Base-by-base conservation (phyloP, 2,329 filamentous ascomycete genomes). In the Tolypocladium guangdongense region DNA sequence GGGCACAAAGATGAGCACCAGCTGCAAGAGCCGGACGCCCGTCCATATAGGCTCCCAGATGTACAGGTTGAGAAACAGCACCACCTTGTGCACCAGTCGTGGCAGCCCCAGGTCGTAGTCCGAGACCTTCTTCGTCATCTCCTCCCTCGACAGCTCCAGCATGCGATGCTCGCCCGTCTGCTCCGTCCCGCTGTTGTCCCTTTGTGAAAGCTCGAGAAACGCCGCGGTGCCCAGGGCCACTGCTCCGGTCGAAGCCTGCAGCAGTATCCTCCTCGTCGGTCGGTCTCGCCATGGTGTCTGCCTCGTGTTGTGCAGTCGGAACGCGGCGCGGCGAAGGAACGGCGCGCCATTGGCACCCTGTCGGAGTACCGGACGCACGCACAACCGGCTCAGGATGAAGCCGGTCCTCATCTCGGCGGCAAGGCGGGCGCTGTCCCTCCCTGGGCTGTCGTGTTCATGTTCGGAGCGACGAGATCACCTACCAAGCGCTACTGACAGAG, bases 11-110 rank as follows among this genome's bases (percentile, higher is more conserved):
- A 99, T 93, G 55, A 86, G 69, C 49, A 89, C 82, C 6, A 99
- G 75, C 65, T 96, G 89, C 20, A 96, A 69, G 62, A 99, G 95
- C n/a, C 93, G 81, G 48, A 92, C 68, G 0, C 88, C 88, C 0
- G 92, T 99, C 53, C 86, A 90, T 30, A 96, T 68, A 0, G 93
- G 92, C 68, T 99, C 93, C 78, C 80, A 81, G n/a, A 92, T 70
- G 63, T 84, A 88, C 1, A 79, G 56, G 62, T 95, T 88, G 38
- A 93, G 58, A 53, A 86, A 81, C 33, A 90, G 75, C 54, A 85
- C 74, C 32, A 88, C 63, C 14, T 75, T 76, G 58, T 84, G 80
- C 49, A 78, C 71, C 7, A 84, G 62, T 49, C 81, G 78, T 16
- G 71, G 73, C 16, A 89, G 66, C 0, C 84, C 82, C 39, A 73